Conservation (phyloP, 805 yeast species). For the Sungouiella thailandica region DNA sequence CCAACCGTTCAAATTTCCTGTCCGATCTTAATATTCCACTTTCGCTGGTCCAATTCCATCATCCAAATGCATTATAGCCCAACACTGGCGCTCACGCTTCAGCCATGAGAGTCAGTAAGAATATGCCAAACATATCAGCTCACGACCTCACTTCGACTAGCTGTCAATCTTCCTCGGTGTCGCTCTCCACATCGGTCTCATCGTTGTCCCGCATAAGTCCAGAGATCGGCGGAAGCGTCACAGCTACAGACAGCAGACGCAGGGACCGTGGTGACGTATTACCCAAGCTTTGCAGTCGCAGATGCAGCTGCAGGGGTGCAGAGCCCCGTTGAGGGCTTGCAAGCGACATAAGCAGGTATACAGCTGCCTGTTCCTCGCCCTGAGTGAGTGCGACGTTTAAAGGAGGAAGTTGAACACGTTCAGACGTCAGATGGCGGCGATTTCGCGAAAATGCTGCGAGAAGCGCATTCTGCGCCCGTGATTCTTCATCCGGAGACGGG, state of each 20-base stretch:
- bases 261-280: slow-evolving; percentile 27
- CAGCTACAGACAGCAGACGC: slow-evolving; percentile 24
- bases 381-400: slow-evolving; percentile 11
- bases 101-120: too few species aligned
- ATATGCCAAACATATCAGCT: too few species aligned
- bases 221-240: slow-evolving; percentile 26
- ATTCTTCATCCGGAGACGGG: slow-evolving; percentile 35
- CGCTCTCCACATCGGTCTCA: slow-evolving; percentile 33
- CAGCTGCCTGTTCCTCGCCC: slow-evolving; percentile 49
- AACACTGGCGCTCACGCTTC: too few species aligned
- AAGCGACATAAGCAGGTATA: slow-evolving; percentile 49
- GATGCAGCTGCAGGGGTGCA: slow-evolving; percentile 23
- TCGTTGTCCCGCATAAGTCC: slow-evolving; percentile 27
- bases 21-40: too few species aligned
- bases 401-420: slow-evolving; percentile 12
- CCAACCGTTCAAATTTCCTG: too few species aligned
- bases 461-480: slow-evolving; percentile 43
- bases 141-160: too few species aligned
- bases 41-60: too few species aligned
- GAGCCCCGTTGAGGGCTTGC: slow-evolving; percentile 42
- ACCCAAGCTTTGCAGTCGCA: slow-evolving; percentile 14
- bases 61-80: too few species aligned
- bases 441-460: slow-evolving; percentile 34
- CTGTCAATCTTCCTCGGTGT: slow-evolving; percentile 2
- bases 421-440: slow-evolving; percentile 8